phyloP scores from a whole-genome alignment of 441 rosid species.

The Pelargonium fulgidum region DNA sequence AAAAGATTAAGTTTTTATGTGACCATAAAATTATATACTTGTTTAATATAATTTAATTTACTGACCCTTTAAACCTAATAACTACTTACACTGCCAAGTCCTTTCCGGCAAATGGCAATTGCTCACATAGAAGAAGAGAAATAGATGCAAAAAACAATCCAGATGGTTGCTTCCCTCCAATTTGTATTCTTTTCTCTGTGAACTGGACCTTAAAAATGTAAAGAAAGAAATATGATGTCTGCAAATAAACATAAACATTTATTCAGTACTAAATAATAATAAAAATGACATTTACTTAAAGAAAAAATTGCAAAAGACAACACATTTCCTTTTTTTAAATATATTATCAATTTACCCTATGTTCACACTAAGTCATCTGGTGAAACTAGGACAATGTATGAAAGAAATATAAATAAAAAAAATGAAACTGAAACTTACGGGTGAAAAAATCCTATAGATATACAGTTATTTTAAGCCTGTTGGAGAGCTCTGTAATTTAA shows the following conservation, averaged over 20 bases:
- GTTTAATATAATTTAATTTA: background rate
- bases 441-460: background rate
- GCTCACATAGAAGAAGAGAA: conserved; percentile 71
- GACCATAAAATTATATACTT: background rate
- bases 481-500: background rate
- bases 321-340: background rate
- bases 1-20: background rate
- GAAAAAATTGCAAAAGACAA: background rate
- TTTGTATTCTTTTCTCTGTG: conserved; percentile 56
- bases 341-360: background rate
- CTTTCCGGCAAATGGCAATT: conserved; percentile 68
- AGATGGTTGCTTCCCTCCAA: conserved; percentile 75
- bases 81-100: conserved; percentile 68
- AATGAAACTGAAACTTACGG: background rate
- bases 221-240: conserved; percentile 81
- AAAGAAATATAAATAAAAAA: background rate
- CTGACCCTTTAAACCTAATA: conserved; percentile 7
- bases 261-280: background rate
- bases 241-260: conserved; percentile 28
- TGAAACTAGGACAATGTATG: background rate
- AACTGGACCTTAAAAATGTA: conserved; percentile 80
- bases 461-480: background rate
- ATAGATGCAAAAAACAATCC: conserved; percentile 56
- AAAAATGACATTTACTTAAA: background rate
- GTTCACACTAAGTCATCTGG: background rate